phyloP scores from a whole-genome alignment of 2,329 filamentous ascomycete genomes.

The Colletotrichum cordylinicola region DNA sequence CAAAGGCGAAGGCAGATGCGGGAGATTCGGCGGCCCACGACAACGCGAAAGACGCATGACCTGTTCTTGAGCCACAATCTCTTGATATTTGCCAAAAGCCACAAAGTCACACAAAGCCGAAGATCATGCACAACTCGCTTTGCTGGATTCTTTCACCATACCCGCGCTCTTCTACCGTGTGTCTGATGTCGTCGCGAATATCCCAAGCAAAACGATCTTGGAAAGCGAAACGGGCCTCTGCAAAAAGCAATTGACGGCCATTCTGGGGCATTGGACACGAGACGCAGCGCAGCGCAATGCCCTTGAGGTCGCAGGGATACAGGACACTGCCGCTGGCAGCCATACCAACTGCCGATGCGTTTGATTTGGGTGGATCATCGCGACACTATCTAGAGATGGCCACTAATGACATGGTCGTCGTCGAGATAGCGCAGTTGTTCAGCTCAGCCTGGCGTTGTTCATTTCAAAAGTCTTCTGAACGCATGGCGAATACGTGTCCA shows the following conservation, averaged over 20 bases:
- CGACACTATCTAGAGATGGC: background rate
- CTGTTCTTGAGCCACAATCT: background rate
- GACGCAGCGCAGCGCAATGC: background rate
- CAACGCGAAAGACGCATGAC: background rate
- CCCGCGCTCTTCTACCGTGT: background rate
- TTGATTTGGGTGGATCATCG: background rate
- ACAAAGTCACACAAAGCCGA: background rate
- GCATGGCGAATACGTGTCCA: background rate
- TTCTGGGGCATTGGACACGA: background rate
- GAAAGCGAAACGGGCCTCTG: background rate
- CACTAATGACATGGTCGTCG: background rate
- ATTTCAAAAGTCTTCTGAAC: background rate
- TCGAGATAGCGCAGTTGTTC: background rate
- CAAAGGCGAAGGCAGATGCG: slow-evolving; percentile 34
- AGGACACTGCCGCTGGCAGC: background rate
- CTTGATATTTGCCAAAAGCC: background rate
- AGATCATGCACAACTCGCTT: background rate
- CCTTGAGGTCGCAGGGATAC: background rate
- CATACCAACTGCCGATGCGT: background rate
- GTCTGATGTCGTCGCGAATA: background rate
- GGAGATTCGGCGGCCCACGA: background rate
- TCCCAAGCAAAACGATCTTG: background rate
- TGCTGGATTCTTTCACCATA: background rate
- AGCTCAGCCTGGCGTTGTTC: background rate
- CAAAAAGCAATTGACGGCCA: background rate